Evolutionary conservation across 1,284 basidiomycete species (phyloP), one percentile per base, ranked within the genome.

Genomic region (Sanghuangporus baumii): DNA sequence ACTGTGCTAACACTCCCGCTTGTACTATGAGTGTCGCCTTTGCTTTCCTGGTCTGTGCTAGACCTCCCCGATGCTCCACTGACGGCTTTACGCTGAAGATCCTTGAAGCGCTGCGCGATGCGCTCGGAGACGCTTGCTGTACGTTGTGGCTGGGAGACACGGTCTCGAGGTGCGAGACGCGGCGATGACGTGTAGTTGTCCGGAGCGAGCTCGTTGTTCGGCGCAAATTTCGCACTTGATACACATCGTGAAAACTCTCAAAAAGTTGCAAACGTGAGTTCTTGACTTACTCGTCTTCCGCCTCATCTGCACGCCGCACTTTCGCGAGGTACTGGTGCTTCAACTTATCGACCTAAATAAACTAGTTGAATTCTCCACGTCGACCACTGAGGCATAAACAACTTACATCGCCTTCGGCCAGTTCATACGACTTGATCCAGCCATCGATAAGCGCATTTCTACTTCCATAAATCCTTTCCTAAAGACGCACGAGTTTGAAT

Each of bases 171-270:
- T 20, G 79, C 77, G 12, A 86, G 73, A 58, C 83, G 82, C 8
- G 91, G 91, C 16, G 91, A 91, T 11, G 79, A 82, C 1, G 91
- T 93, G 72, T 89, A 93, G 64, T 83, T 84, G 73, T 93, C 89
- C 6, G 43, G 43, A 9, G 74, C 74, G 38, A 76, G 77, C 64
- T 78, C 79, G 67, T 76, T 79, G 69, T 81, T 85, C 1, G 93
- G 93, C 4, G 92, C 91, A 69, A 95, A 95, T 71, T 91, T 92
- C 55, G 84, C 90, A 72, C 93, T 91, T 63, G 9, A 61, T 40
- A 63, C 46, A 51, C 14, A 31, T 26, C 57, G 43, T 64, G 41
- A 61, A 54, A 60, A 48, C 52, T 36, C 23, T 23, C 8, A 36
- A 20, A 69, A 67, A 6, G n/a, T 46, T 46, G 6, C 43, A 48